Evolutionary conservation across 768 basidiomycete genomes (phyloP), one percentile per base, ranked within the genome.

Genomic region (Lentinus brumalis): DNA sequence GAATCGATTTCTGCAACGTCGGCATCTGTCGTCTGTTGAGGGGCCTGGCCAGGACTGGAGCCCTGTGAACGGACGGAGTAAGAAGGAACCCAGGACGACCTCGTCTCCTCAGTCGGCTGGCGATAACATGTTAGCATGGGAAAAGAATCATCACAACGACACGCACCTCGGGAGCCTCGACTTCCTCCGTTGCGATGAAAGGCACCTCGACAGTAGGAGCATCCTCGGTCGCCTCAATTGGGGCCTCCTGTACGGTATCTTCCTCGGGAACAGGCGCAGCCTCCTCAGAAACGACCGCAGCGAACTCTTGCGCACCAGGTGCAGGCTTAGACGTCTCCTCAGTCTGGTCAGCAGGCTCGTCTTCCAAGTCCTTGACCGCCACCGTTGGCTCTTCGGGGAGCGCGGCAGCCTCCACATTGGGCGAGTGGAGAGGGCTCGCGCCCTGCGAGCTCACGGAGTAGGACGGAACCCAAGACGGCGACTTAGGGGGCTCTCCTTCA

Each of bases 401-500:
- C 30, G 59, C 57, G 10, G 32, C 59, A 0, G 52, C 31, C 21
- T 57, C 53, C 30, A 61, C 50, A 15, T 56, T 56, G 8, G 63
- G 66, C 2, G 45, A 41, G 32, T 60, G 61, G 26, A 54, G 40
- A 26, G 67, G 64, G 54, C 66, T 68, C 15, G 66, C 49, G 42
- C 77, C 78, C 69, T 78, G 78, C 9, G 66, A 77, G 44, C 75
- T 81, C 29, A 83, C 82, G 53, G 79, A 78, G 73, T 82, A 84
- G 4, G 82, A 82, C 8, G 79, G 75, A 15, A 77, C 76, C 80
- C 79, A 83, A 12, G 61, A 59, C 18, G 79, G 76, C 21, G 79
- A 79, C 57, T 78, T 79, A 11, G 79, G 77, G 32, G 75, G 68
- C 47, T 80, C 78, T 7, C 31, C 51, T 26, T 29, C 45, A 21